Percentiles rank a stretch among this genome's conserved stretches.
These are phyloP conservation scores for Kodamaea fukazawae DNA, from an alignment of 805 yeast genomes.

Conservation along the genomic window DNA sequence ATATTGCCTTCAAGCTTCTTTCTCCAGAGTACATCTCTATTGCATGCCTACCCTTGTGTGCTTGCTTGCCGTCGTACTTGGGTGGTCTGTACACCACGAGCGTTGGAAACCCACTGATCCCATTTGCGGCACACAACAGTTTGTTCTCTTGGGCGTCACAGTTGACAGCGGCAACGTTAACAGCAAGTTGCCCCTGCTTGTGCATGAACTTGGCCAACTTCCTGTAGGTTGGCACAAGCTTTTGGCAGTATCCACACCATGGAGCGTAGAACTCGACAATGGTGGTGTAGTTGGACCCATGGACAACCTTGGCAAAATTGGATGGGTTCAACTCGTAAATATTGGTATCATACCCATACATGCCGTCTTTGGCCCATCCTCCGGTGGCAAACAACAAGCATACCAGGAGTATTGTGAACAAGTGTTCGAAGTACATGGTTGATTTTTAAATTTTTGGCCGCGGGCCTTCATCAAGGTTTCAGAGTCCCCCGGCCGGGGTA, in stretches of 20 bases:
- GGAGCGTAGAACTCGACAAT: conserved; percentile 92
- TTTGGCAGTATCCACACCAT: conserved; percentile 95
- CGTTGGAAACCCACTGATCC: conserved; percentile 81
- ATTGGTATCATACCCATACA: conserved; percentile 40
- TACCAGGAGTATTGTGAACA: conserved; percentile 4
- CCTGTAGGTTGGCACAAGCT: conserved; percentile 59
- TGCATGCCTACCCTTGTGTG: conserved; percentile 12
- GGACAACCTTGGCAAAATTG: conserved; percentile 65
- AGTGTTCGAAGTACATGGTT: conserved; percentile 6
- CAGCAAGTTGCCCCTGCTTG: conserved; percentile 44
- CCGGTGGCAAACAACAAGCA: conserved; percentile 1
- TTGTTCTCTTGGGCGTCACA: conserved; percentile 74
- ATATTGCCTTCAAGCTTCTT: conserved; percentile 53
- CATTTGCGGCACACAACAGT: conserved; percentile 62
- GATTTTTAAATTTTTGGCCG: neutral
- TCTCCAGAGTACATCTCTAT: conserved; percentile 63
- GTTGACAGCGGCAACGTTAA: conserved; percentile 77
- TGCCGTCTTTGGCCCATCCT: conserved; percentile 24
- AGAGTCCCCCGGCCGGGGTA: too few relatives aligned
- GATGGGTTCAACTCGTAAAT: conserved; percentile 55
- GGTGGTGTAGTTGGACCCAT: conserved; percentile 71
- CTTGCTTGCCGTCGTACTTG: conserved; percentile 37
- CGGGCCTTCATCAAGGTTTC: too few relatives aligned
- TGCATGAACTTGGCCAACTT: conserved; percentile 62
- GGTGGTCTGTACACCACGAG: conserved; percentile 81